Conservation (phyloP, 2,329 filamentous ascomycete species). For the Myriangium duriaei region DNA sequence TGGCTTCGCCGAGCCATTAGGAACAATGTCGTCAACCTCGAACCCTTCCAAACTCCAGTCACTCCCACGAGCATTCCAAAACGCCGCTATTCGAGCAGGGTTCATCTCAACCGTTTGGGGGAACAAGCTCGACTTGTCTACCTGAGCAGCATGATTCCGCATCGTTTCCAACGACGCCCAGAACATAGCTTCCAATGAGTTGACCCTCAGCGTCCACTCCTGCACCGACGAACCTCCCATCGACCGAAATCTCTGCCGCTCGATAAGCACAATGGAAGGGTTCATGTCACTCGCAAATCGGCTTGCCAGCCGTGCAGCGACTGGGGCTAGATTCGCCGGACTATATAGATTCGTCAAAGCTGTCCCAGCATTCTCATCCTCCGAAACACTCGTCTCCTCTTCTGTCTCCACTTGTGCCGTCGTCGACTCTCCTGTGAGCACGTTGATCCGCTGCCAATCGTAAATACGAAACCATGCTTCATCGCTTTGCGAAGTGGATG, state of each 20-base stretch:
- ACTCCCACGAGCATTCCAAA: constrained; percentile 35
- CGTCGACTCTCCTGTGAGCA: not conserved
- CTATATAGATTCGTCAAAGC: constrained; percentile 18
- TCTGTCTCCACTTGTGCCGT: not conserved
- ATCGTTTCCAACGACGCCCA: constrained; percentile 56
- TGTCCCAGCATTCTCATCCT: not conserved
- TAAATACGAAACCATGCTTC: constrained; percentile 17
- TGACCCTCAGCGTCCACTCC: constrained; percentile 75
- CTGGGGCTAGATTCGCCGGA: constrained; percentile 24
- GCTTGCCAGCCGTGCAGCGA: constrained; percentile 45
- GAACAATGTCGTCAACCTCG: constrained; percentile 5
- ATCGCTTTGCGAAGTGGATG: too few relatives aligned
- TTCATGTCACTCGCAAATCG: constrained; percentile 40
- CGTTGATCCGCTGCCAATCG: constrained; percentile 26
- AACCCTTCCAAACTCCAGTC: constrained; percentile 12
- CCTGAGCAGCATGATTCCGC: not conserved
- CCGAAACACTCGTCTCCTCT: constrained; percentile 31
- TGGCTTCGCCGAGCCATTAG: constrained; percentile 7
- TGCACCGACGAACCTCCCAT: constrained; percentile 52
- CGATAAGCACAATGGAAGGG: constrained; percentile 51
- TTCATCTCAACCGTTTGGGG: constrained; percentile 22
- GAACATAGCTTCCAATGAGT: constrained; percentile 70
- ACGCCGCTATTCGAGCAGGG: constrained; percentile 43
- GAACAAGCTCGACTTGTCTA: not conserved
- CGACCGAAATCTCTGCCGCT: constrained; percentile 52